Base-by-base conservation (phyloP, 306 rosid genomes). In the Spatholobus suberectus region DNA sequence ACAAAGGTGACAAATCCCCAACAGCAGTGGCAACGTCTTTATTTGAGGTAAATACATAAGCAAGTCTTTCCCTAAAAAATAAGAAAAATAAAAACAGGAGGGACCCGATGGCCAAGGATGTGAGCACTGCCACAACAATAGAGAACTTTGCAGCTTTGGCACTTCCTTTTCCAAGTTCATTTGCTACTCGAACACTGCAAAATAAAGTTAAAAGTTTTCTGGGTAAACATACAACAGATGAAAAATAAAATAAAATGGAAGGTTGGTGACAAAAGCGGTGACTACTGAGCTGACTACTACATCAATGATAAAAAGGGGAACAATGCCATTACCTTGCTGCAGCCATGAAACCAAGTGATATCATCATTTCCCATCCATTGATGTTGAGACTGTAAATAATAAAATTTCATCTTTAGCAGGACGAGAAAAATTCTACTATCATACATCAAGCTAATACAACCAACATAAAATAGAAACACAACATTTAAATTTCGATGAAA, bases 361-460 rank as follows among this genome's bases (percentile, higher is more conserved):
- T 72, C 94, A 90, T 90, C 83, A 89, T 85, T 84, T 87, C 89
- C 92, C 94, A 90, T 46, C 90, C 90, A 68, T 43, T 81, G 77
- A 90, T 89, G 58, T 89, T 90, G 66, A 90, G 89, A 49, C 94
- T 90, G 80, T 11, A 67, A 78, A 58, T 1, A 77, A 11, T 8
- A 5, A 63, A 26, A 6, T 15, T 70, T 59, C 8, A 75, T 46
- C 57, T 29, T 85, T 80, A 80, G 70, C 34, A 24, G 9, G 41
- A 2, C 34, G 46, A 29, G 59, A 41, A 23, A 40, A 76, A 37
- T 18, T 20, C 23, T 67, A 17, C 15, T 8, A 15, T 29, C 9
- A 69, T 40, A 13, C 52, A 41, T 65, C 49, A 59, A 70, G 47
- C n/a, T 65, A 79, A 79, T 43, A 23, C 47, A 29, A 7, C 71